Base-by-base conservation (phyloP, 2,329 filamentous ascomycete species). In the Ophiosphaerella narmari region DNA sequence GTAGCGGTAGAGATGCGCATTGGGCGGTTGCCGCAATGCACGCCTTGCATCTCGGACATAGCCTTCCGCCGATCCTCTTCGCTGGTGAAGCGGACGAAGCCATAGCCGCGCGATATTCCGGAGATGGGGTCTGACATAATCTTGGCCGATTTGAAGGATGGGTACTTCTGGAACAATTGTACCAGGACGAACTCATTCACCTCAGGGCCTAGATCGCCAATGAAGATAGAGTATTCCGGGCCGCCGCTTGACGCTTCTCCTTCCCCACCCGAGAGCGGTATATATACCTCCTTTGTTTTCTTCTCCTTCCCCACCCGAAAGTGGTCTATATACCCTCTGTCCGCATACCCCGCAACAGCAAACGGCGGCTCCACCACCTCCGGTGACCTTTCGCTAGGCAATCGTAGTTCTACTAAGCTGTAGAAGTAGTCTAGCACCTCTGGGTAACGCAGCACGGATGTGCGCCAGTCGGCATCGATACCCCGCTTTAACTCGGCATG, bases 111-210 rank as follows among this genome's bases (percentile, higher is more conserved):
- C 58, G 92, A 97, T 84, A 97, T 93, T 65, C 94, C 94, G 57
- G 89, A 96, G 77, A 97, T 94, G 54, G 94, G 93, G 70, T 99
- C 94, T 54, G 93, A 96, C 94, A 99, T 99, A 77, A 99, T 99
- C 84, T 99, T 99, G 70, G 94, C 94, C 33, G 91, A 96, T 82
- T 97, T 97, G 89, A 93, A 97, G 7, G 91, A 96, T 0, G 89
- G 89, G 82, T 96, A 99, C 55, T 93, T 88, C 79, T 97, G 93
- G 84, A 99, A 99, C 43, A 99, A 86, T 21, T 92, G 96, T 46
- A 97, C 93, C 52, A 99, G 82, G 50, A 97, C 93, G 70, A 96
- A 97, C 79, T 99, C 94, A 76, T 97, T 99, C 65, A 99, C 94
- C 77, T 99, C 94, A 7, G 95, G 94, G 54, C 94, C 94, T 57